A percentile compares a stretch with the other conserved stretches of the same genome.
Evolutionary conservation across 345 rosid genomes (phyloP).

Genomic region (Pelargonium nanum): DNA sequence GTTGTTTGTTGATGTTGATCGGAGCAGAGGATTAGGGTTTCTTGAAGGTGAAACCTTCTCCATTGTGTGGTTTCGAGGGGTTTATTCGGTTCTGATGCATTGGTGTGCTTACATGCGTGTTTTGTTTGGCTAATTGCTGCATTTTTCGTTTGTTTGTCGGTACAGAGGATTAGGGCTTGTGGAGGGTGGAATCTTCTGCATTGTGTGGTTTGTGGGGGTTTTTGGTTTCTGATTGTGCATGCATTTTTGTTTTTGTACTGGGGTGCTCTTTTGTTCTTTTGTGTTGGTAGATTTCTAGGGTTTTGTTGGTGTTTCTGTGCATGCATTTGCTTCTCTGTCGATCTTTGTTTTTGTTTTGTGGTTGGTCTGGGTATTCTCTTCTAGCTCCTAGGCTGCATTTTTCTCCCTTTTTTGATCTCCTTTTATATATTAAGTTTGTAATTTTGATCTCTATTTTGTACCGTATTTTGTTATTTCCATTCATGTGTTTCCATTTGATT

Average conservation of each 20-base stretch:
- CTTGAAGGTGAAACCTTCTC: no score
- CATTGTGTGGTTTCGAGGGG: no score
- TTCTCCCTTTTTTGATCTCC: no score
- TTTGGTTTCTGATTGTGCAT: not conserved
- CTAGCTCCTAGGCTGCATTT: not conserved
- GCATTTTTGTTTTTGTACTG: slow-evolving; percentile 5
- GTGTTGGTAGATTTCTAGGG: not conserved
- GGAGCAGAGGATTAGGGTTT: no score
- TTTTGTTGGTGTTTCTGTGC: no score
- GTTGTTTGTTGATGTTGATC: no score
- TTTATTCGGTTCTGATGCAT: no score
- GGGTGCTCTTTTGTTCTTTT: not conserved
- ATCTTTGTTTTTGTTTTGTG: not conserved
- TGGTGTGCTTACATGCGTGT: not conserved
- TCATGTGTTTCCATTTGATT: not conserved
- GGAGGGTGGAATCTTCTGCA: not conserved
- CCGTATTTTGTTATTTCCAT: not conserved
- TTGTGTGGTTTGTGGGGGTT: not conserved
- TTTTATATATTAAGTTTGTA: no score
- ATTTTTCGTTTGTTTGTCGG: not conserved
- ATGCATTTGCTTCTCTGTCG: no score
- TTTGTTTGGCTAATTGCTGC: no score
- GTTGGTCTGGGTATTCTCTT: not conserved
- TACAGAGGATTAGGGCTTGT: not conserved
- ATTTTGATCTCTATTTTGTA: no score